Evolutionary conservation across 2,329 filamentous ascomycete species (phyloP).

Genomic region (Exophiala lecanii-corni): DNA sequence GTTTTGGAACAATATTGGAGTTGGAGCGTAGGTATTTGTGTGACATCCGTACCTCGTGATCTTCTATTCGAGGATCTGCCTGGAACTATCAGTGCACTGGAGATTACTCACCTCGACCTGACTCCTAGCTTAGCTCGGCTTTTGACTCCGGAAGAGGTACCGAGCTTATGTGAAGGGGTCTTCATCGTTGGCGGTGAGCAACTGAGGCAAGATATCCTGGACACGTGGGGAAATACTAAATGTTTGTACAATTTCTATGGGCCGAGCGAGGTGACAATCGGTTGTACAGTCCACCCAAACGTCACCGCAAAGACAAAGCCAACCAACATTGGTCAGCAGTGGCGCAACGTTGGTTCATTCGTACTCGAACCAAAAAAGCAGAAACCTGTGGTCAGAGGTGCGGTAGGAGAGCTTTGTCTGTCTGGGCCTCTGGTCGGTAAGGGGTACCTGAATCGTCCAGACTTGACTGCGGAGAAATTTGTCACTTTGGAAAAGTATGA

Average conservation of each 20-base stretch:
- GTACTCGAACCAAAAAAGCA: slow-evolving; percentile 68
- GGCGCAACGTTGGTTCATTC: slow-evolving; percentile 80
- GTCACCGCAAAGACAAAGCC: slow-evolving; percentile 73
- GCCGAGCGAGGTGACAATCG: slow-evolving; percentile 89
- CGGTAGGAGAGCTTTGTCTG: slow-evolving; percentile 81
- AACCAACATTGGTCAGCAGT: slow-evolving; percentile 82
- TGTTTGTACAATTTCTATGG: slow-evolving; percentile 93
- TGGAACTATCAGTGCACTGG: slow-evolving; percentile 63
- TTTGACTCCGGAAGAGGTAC: slow-evolving; percentile 73
- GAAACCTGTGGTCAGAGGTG: slow-evolving; percentile 68
- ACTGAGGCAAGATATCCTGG: slow-evolving; percentile 81
- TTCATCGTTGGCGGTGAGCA: slow-evolving; percentile 93
- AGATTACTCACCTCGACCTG: slow-evolving; percentile 85
- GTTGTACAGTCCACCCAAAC: slow-evolving; percentile 81
- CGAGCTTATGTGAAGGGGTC: slow-evolving; percentile 71
- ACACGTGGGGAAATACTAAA: slow-evolving; percentile 71
- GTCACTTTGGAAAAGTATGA: slow-evolving; percentile 55
- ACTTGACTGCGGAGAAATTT: slow-evolving; percentile 75
- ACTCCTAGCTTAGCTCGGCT: slow-evolving; percentile 82
- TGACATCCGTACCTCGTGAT: slow-evolving; percentile 77
- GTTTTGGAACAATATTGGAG: slow-evolving; percentile 94
- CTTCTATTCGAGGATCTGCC: slow-evolving; percentile 79
- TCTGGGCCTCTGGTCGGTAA: slow-evolving; percentile 83
- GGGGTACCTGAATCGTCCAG: slow-evolving; percentile 75
- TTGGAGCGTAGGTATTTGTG: slow-evolving; percentile 82